Conservation (phyloP, 257 asterid species). For the Nicotiana noctiflora region DNA sequence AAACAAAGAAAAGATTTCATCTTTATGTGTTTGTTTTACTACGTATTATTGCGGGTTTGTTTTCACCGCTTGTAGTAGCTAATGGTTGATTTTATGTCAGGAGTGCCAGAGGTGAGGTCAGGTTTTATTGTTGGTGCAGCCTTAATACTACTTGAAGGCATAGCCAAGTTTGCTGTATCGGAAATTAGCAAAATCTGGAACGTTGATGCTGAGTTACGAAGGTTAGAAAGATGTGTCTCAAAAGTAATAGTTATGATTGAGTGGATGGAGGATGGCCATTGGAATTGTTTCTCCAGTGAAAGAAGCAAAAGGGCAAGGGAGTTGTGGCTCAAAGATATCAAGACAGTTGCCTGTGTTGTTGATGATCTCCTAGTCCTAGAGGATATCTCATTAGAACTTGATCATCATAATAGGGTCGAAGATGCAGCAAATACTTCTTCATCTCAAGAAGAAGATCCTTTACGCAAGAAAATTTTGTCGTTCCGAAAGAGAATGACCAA, state of each 20-base stretch:
- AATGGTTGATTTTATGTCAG: no score
- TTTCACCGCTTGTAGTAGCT: no score
- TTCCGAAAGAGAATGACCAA: no score
- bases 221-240: constrained; percentile 24
- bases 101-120: background rate
- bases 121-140: background rate
- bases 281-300: background rate
- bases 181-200: constrained; percentile 13
- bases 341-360: constrained; percentile 15
- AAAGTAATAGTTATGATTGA: constrained; percentile 25
- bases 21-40: no score
- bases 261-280: constrained; percentile 8
- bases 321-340: constrained; percentile 26
- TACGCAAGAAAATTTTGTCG: constrained; percentile 18
- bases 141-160: constrained; percentile 5
- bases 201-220: constrained; percentile 21
- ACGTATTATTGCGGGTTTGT: no score
- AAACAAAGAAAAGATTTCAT: no score
- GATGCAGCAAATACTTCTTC: background rate
- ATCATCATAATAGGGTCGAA: background rate
- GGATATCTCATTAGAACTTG: constrained; percentile 13
- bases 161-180: constrained; percentile 15
- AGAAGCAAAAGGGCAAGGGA: constrained; percentile 26
- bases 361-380: constrained; percentile 34
- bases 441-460: background rate